Conservation (phyloP, 495 filamentous ascomycete species). For the Penicillium crystallinum region DNA sequence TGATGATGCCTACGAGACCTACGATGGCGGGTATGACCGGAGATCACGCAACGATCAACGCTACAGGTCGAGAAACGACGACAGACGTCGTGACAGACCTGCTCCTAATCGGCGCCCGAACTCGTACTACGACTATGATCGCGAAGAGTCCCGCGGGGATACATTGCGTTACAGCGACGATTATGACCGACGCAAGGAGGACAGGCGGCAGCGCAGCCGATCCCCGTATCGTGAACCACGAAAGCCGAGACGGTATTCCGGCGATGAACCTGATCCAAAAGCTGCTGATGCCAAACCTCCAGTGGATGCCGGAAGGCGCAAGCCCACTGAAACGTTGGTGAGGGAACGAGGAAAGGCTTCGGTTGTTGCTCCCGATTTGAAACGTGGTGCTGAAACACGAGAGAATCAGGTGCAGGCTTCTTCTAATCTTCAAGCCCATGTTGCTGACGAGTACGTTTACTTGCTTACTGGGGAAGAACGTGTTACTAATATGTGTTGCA, state of each 20-base stretch:
- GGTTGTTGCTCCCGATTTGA: conserved; percentile 51
- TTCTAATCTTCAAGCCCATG: conserved; percentile 15
- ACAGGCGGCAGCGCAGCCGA: conserved; percentile 65
- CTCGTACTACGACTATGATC: conserved; percentile 64
- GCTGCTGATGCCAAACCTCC: conserved; percentile 15
- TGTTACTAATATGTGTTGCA: conserved; percentile 10
- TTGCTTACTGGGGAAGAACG: not conserved
- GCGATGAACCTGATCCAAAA: conserved; percentile 30
- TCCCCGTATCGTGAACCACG: conserved; percentile 42
- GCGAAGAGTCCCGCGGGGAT: conserved; percentile 44
- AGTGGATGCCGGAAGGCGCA: conserved; percentile 24
- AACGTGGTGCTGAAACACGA: conserved; percentile 63
- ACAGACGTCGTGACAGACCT: conserved; percentile 27
- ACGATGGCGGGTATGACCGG: conserved; percentile 42
- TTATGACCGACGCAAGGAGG: conserved; percentile 46
- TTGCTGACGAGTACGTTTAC: conserved; percentile 41
- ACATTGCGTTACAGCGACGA: conserved; percentile 52
- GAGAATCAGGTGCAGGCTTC: conserved; percentile 52
- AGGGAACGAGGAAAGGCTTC: conserved; percentile 58
- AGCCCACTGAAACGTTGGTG: conserved; percentile 56
- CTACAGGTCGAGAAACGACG: conserved; percentile 35
- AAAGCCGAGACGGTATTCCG: conserved; percentile 40
- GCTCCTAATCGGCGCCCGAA: conserved; percentile 30
- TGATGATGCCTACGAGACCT: conserved; percentile 49
- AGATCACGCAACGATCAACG: conserved; percentile 48